Percentiles rank a stretch among this genome's conserved stretches.
Conservation (phyloP, 73 alveolate genomes). For the Paramecium tetraurelia region DNA sequence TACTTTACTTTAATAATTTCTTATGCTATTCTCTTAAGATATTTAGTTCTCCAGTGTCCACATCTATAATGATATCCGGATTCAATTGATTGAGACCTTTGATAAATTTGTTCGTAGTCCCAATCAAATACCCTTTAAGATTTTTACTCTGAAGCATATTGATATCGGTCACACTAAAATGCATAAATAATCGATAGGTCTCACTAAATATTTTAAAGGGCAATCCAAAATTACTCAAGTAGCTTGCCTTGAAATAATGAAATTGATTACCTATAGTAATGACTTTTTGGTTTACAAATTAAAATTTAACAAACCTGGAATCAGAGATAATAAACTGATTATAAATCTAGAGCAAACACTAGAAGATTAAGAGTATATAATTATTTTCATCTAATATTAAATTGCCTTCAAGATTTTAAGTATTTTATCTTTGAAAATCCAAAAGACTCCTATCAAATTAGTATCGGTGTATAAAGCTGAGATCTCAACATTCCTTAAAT, state of each 20-base stretch:
- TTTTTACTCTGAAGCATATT: neutral
- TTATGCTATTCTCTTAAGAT: slow-evolving; percentile 40
- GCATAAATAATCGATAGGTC: slow-evolving; percentile 25
- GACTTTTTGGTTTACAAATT: neutral
- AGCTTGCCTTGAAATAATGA: neutral
- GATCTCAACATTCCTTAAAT: slow-evolving; percentile 42
- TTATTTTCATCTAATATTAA: neutral
- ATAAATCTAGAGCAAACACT: slow-evolving; percentile 46
- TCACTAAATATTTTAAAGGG: slow-evolving; percentile 48
- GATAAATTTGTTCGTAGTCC: slow-evolving; percentile 50
- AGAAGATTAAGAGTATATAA: slow-evolving; percentile 39
- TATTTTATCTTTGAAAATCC: slow-evolving; percentile 51
- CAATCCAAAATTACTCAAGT: slow-evolving; percentile 44
- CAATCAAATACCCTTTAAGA: slow-evolving; percentile 52
- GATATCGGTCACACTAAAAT: slow-evolving; percentile 39
- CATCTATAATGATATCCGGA: slow-evolving; percentile 48
- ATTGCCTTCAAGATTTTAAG: slow-evolving; percentile 42
- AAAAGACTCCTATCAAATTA: slow-evolving; percentile 10
- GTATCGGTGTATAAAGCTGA: slow-evolving; percentile 27
- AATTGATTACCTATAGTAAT: neutral
- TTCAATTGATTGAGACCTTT: neutral
- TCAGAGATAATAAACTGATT: slow-evolving; percentile 41
- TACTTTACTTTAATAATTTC: neutral
- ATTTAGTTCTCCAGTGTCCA: slow-evolving; percentile 5
- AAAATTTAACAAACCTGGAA: slow-evolving; percentile 53